Evolutionary conservation across 768 basidiomycete genomes (phyloP), one percentile per base, ranked within the genome.

Genomic region (Rhizopogon rudus): DNA sequence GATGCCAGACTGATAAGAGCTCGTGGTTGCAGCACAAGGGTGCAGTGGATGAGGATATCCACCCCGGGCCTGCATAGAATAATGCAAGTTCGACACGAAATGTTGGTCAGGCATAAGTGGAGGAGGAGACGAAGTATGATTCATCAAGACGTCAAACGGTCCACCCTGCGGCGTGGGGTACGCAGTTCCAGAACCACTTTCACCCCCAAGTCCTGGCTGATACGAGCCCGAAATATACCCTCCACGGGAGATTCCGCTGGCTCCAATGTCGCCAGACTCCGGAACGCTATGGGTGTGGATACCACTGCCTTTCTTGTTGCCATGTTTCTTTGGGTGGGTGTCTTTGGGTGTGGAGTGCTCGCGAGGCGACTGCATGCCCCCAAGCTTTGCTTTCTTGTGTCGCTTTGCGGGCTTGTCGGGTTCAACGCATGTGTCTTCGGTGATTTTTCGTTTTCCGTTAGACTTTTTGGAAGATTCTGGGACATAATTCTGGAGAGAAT

Each of bases 381-480:
- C 60, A 2, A 56, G 60, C 56, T 60, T 71, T 61, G 53, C 63
- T 63, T 55, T 71, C 60, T 57, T 73, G 52, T 49, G 63, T 53
- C 61, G 75, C 63, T 60, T 67, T 51, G 44, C 44, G 44, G 57
- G 63, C 44, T 35, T 67, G 7, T 35, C 29, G 5, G 57, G 53
- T 6, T 60, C 60, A 6, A 22, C 16, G 44, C 51, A 67, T 3
- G 10, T 2, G 7, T 44, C 69, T 60, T 6, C 41, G 22, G 49
- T 56, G 61, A 28, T 64, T 68, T 75, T 76, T 39, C 78, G 72
- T 56, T 78, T 78, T 1, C 44, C 35, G 25, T 39, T 31, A 16
- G 48, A 49, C 45, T 42, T 56, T 35, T 57, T 57, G 52, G 60
- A 59, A 51, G 53, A 46, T 48, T 66, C 71, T 6, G 66, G 66